phyloP scores from a whole-genome alignment of 2,329 filamentous ascomycete species.

The Fusarium pininemorale region DNA sequence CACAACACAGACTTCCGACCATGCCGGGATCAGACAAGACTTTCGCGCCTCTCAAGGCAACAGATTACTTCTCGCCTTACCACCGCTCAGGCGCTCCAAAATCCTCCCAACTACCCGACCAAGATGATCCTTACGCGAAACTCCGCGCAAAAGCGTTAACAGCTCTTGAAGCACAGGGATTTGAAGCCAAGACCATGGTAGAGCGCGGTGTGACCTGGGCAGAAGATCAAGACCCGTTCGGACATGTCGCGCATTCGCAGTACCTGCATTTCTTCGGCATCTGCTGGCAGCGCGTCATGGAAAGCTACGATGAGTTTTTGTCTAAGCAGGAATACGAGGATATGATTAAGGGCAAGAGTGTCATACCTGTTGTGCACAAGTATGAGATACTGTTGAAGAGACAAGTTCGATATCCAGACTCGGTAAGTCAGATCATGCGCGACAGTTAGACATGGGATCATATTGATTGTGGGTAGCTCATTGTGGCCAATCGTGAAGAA shows the following conservation, averaged over 20 bases:
- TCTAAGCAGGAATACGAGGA: background rate
- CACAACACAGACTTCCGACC: background rate
- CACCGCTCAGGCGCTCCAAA: background rate
- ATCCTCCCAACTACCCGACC: background rate
- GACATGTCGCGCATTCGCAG: background rate
- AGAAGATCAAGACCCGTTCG: background rate
- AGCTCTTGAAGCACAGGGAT: background rate
- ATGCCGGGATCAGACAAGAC: background rate
- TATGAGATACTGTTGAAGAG: background rate
- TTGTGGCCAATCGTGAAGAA: background rate
- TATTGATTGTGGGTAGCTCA: background rate
- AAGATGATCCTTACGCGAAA: background rate
- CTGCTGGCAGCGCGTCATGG: background rate
- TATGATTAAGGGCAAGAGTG: background rate
- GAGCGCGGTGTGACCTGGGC: background rate
- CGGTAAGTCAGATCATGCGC: background rate
- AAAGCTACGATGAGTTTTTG: background rate
- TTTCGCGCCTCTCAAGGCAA: background rate
- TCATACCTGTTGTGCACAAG: background rate
- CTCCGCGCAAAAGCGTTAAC: background rate
- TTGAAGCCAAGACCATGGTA: background rate
- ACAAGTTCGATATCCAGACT: background rate
- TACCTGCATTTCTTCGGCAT: background rate
- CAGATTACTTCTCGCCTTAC: background rate
- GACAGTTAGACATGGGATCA: background rate